Percentiles rank a stretch among this genome's conserved stretches.
Evolutionary conservation across 202 grass and related monocot species (phyloP).

Genomic region (Elaeis oleifera): DNA sequence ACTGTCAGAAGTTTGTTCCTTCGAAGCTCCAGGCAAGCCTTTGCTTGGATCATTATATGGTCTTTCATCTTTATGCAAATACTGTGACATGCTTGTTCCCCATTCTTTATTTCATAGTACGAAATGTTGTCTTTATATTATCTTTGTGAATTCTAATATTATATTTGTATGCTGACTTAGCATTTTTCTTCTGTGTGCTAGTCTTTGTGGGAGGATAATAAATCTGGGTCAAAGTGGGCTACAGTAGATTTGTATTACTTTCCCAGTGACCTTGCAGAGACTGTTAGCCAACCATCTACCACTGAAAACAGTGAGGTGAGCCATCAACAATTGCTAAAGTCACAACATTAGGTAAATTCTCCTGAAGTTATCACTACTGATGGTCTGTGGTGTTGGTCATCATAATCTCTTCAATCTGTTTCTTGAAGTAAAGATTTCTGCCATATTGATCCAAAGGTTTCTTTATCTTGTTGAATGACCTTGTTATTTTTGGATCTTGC

Average conservation of each 20-base stretch:
- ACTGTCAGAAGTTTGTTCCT: constrained; percentile 12
- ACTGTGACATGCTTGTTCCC: too few relatives aligned
- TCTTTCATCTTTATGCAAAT: background rate
- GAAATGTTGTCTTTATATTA: too few relatives aligned
- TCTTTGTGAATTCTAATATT: background rate
- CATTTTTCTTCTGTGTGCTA: constrained; percentile 14
- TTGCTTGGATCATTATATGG: background rate
- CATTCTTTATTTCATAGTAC: too few relatives aligned
- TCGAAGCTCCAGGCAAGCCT: constrained; percentile 36
- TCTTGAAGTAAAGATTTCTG: too few relatives aligned
- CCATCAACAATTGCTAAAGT: background rate
- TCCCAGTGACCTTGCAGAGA: constrained; percentile 17
- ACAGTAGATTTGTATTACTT: constrained; percentile 31
- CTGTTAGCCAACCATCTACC: constrained; percentile 27
- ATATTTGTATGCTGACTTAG: constrained; percentile 8
- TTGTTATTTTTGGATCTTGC: too few relatives aligned
- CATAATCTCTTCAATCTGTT: too few relatives aligned
- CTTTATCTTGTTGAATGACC: too few relatives aligned
- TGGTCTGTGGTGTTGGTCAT: too few relatives aligned
- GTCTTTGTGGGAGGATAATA: constrained; percentile 43
- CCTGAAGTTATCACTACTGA: too few relatives aligned
- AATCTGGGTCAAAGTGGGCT: constrained; percentile 36
- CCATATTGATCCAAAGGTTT: too few relatives aligned
- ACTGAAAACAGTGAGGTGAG: constrained; percentile 37
- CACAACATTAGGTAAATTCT: too few relatives aligned